Conservation (phyloP, 805 yeast species). For the Ogataea siamensis region DNA sequence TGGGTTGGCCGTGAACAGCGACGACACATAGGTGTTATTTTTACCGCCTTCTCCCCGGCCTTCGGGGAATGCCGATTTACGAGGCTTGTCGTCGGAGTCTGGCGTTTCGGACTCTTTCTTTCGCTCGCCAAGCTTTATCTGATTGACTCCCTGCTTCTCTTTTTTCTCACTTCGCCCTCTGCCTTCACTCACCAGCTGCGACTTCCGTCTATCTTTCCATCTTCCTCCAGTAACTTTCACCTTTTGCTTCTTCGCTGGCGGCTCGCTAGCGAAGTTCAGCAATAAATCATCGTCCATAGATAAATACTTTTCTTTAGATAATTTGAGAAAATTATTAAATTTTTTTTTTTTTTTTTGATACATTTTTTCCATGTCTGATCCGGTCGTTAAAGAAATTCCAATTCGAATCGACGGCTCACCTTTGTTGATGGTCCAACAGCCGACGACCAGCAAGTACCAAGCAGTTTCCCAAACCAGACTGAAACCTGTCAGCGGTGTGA, state of each 20-base stretch:
- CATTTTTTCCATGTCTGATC: slow-evolving; percentile 38
- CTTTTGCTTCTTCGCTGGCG: slow-evolving; percentile 18
- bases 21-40: slow-evolving; percentile 72
- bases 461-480: slow-evolving; percentile 42
- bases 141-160: slow-evolving; percentile 18
- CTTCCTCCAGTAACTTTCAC: slow-evolving; percentile 64
- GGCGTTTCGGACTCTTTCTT: background rate
- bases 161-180: slow-evolving; percentile 31
- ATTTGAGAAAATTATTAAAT: slow-evolving; percentile 3
- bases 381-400: slow-evolving; percentile 60
- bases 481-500: slow-evolving; percentile 58
- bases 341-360: background rate
- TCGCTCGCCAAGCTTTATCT: slow-evolving; percentile 9
- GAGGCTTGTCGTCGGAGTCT: slow-evolving; percentile 2
- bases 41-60: slow-evolving; percentile 55
- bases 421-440: slow-evolving; percentile 26
- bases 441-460: slow-evolving; percentile 31
- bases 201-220: slow-evolving; percentile 78
- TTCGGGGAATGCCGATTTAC: slow-evolving; percentile 37
- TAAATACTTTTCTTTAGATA: slow-evolving; percentile 7
- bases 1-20: slow-evolving; percentile 74
- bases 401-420: slow-evolving; percentile 28
- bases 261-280: slow-evolving; percentile 60
- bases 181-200: slow-evolving; percentile 50
- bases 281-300: slow-evolving; percentile 64